Percentiles rank a stretch among this genome's conserved stretches.
Conservation (phyloP, 148 eudicot species). For the Chenopodium formosanum region DNA sequence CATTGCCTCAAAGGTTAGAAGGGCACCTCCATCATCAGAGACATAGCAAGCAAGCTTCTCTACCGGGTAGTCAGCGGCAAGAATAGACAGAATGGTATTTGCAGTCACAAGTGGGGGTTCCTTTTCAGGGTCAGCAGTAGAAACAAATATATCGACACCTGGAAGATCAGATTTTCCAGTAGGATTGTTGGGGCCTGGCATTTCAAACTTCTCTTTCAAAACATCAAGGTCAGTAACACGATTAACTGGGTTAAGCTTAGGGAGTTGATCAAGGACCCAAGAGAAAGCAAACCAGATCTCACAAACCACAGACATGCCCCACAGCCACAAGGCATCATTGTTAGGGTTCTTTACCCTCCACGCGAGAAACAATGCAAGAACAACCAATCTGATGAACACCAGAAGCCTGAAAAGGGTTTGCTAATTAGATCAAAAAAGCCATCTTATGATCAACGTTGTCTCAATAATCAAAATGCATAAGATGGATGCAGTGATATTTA, state of each 20-base stretch:
- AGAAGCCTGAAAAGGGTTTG: constrained; percentile 61
- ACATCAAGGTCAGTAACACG: constrained; percentile 75
- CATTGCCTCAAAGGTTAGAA: constrained; percentile 89
- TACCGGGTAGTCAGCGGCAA: constrained; percentile 83
- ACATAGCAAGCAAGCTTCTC: constrained; percentile 94
- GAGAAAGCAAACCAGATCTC: constrained; percentile 96
- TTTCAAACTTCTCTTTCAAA: constrained; percentile 78
- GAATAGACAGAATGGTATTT: constrained; percentile 82
- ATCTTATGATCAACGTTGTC: neutral
- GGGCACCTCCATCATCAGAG: constrained; percentile 93
- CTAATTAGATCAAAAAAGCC: neutral
- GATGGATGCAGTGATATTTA: neutral
- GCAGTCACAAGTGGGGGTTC: constrained; percentile 93
- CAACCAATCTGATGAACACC: constrained; percentile 59
- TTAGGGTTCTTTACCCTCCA: constrained; percentile 75
- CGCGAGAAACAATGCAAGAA: constrained; percentile 65
- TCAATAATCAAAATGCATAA: neutral
- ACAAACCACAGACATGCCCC: constrained; percentile 86
- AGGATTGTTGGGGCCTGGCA: constrained; percentile 58
- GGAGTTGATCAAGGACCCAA: constrained; percentile 94
- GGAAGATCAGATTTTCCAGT: constrained; percentile 93
- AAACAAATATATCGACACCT: constrained; percentile 78
- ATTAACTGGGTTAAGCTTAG: constrained; percentile 80
- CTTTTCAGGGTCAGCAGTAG: constrained; percentile 94
- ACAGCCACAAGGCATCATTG: constrained; percentile 77